These are phyloP conservation scores for Pseudocercospora pini-densiflorae DNA, from an alignment of 2,329 filamentous ascomycete species.

Conservation along the genomic window DNA sequence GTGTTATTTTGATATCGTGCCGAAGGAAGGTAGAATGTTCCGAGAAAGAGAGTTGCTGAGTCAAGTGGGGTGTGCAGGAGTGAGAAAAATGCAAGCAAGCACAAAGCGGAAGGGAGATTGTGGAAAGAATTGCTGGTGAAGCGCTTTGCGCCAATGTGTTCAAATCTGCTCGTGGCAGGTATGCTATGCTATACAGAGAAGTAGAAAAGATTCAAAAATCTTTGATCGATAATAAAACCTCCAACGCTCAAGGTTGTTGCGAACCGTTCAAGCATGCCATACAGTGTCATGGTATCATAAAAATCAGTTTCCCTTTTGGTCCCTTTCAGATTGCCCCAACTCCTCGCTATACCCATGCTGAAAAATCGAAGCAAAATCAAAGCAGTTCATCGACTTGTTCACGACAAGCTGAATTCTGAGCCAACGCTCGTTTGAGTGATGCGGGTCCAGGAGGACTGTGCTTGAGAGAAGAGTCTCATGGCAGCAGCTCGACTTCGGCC, in stretches of 20 bases:
- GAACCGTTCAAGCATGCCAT: not conserved
- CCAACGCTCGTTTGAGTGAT: conserved; percentile 22
- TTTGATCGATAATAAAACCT: not conserved
- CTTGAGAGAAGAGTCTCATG: conserved; percentile 25
- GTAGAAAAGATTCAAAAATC: not conserved
- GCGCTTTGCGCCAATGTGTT: not conserved
- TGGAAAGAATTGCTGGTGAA: not conserved
- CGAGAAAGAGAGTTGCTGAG: no score
- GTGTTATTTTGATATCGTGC: not conserved
- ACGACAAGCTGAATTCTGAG: conserved; percentile 20
- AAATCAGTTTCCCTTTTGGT: not conserved
- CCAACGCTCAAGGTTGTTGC: not conserved
- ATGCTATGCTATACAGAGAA: conserved; percentile 9
- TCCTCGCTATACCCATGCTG: not conserved
- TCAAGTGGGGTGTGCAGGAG: no score
- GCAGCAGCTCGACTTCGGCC: conserved; percentile 26
- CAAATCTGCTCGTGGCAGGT: conserved; percentile 1
- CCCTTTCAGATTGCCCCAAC: not conserved
- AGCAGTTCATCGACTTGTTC: not conserved
- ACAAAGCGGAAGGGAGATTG: not conserved
- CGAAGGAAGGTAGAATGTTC: not conserved
- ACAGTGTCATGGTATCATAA: conserved; percentile 4
- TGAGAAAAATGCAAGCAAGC: not conserved
- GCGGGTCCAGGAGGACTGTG: conserved; percentile 20
- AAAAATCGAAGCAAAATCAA: not conserved